Evolutionary conservation across 2,329 filamentous ascomycete genomes (phyloP), one percentile per base, ranked within the genome.

Genomic region (Triangularia setosa): DNA sequence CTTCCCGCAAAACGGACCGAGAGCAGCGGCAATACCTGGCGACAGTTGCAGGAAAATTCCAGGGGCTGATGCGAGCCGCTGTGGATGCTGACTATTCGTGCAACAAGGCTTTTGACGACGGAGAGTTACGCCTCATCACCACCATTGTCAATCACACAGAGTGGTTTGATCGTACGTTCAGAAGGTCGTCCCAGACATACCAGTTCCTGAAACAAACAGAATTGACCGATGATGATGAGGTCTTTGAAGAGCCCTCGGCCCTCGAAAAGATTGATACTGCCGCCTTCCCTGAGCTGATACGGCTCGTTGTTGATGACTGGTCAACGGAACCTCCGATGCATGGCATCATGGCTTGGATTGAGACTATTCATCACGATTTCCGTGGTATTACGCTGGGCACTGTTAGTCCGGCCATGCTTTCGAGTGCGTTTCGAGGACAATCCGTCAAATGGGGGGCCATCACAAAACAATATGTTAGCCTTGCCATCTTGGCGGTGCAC

Each of bases 321-420:
- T 35, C 63, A 71, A 70, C 54, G 1, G 55, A 9, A 68, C 35
- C 35, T n/a, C 72, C 40, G 0, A 4, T 64, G 0, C 67, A 70
- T 0, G 67, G 73, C 4, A 83, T 87, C 56, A 72, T 82, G 61
- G 53, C 72, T 0, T 81, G 80, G 73, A 81, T 87, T 14, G 71
- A 75, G 21, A 48, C 72, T 0, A 69, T 79, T 0, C 83, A 86
- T 66, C 67, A 68, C 0, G 68, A 72, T 0, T 84, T 79, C 0
- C 81, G 83, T 0, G 84, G 83, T 0, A 81, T 83, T 16, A 83
- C 87, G 59, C 65, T 88, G 0, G 85, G 84, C 0, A 86, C 80
- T 3, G 78, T 70, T 24, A 77, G 78, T 80, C 80, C 40, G 72
- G 74, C 11, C 0, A 65, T 86, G 14, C 70, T 87, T 0, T 72